Base-by-base conservation (phyloP, 306 rosid species). In the Medicago ruthenica region DNA sequence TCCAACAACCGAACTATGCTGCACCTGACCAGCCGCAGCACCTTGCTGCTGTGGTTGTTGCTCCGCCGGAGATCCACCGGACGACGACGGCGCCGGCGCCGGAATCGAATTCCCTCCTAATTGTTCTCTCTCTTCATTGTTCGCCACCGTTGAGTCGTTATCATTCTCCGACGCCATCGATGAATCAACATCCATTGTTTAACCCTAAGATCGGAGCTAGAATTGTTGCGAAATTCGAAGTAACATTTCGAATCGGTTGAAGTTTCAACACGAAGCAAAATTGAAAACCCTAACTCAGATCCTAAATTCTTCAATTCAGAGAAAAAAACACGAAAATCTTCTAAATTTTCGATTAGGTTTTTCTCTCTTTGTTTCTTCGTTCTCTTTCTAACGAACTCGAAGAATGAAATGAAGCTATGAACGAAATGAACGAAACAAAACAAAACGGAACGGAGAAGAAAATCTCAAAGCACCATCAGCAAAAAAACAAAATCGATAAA, bases 161-260 rank as follows among this genome's bases (percentile, higher is more conserved):
- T 92, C 97, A 73, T 84, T 39, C 69, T 88, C 98, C 86, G 94
- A 80, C 77, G 73, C 88, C 93, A 92, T 87, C 75, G 99, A 86
- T 20, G 97, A 88, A 86, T 96, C 99, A 59, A 90, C 92, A 70
- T 92, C 99, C 99, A 96, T 96, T 82, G 66, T 80, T 73, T 73
- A 74, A 85, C 74, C 81, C 84, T 79, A 71, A 73, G 93, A 92
- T 92, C 96, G 90, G 83, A 85, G 86, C 86, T 77, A 89, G 54
- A 86, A 86, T 87, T 88, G 68, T 84, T 53, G 20, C 88, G 59
- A 82, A 87, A 75, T 76, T 72, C 79, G 59, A 75, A 86, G 71
- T 88, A 80, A 75, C 97, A 92, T 95, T 89, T 60, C 79, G 77
- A 83, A 2, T 34, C 37, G 7, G 37, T 34, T 34, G 37, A 34